Percentiles rank a stretch among this genome's conserved stretches.
These are phyloP conservation scores for Domatiomyces catenatus DNA, from an alignment of 2,329 filamentous ascomycete genomes.

Conservation along the genomic window DNA sequence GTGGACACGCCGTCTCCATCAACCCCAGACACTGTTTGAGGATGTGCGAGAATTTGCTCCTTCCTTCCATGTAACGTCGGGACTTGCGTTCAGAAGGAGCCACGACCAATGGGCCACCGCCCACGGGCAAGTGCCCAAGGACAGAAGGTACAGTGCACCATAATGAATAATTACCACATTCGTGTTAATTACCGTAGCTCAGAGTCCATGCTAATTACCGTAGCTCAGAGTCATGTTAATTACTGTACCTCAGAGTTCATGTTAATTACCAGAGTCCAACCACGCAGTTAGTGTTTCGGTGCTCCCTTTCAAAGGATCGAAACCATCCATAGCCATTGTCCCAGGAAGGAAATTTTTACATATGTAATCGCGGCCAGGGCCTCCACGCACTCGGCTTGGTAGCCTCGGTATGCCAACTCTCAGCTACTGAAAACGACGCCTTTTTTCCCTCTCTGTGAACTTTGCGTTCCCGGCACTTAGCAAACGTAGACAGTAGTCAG, in stretches of 20 bases:
- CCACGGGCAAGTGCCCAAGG: too few species aligned
- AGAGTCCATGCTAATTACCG: too few species aligned
- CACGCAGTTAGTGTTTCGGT: not conserved
- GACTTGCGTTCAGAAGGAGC: not conserved
- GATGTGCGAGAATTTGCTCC: too few species aligned
- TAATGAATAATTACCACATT: too few species aligned
- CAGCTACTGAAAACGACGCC: not conserved
- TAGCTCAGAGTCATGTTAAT: too few species aligned
- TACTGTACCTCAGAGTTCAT: not conserved
- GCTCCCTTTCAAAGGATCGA: too few species aligned
- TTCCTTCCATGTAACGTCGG: not conserved
- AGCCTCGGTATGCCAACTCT: not conserved
- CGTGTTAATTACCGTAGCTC: not conserved
- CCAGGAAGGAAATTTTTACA: not conserved
- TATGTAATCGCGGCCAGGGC: not conserved
- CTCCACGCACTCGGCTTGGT: not conserved
- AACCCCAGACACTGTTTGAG: not conserved
- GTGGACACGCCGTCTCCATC: not conserved
- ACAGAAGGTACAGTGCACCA: not conserved
- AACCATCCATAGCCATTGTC: not conserved
- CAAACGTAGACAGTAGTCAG: not conserved
- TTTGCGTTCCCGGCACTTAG: not conserved
- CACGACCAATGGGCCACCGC: not conserved
- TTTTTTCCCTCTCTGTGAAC: not conserved
- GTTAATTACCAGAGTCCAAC: too few species aligned